A percentile compares a stretch with the other conserved stretches of the same genome.
These are phyloP conservation scores for Cladosporium sp. DNA, from an alignment of 2,329 filamentous ascomycete species.

Conservation along the genomic window DNA sequence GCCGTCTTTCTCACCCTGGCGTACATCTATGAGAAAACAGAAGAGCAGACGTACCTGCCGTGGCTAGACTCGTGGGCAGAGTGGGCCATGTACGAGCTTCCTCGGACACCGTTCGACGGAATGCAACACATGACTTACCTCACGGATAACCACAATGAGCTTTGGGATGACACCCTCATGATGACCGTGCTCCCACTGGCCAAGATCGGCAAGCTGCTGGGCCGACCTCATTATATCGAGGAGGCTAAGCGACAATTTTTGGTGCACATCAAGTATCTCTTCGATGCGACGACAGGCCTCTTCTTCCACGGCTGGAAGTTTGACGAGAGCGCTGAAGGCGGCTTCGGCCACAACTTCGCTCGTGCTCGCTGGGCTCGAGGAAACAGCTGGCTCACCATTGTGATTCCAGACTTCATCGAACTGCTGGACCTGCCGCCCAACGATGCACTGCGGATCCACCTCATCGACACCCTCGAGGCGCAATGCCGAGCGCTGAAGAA, in stretches of 20 bases:
- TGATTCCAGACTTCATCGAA: slow-evolving; percentile 76
- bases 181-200: slow-evolving; percentile 78
- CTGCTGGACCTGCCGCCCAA: slow-evolving; percentile 54
- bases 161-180: slow-evolving; percentile 84
- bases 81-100: slow-evolving; percentile 73
- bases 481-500: slow-evolving; percentile 60
- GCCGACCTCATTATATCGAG: slow-evolving; percentile 64
- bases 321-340: slow-evolving; percentile 49
- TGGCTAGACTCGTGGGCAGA: slow-evolving; percentile 79
- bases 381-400: slow-evolving; percentile 73
- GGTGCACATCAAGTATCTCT: slow-evolving; percentile 71
- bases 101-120: slow-evolving; percentile 62
- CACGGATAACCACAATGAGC: slow-evolving; percentile 63
- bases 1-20: slow-evolving; percentile 69
- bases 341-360: slow-evolving; percentile 51
- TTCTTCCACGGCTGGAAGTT: slow-evolving; percentile 84
- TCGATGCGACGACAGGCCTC: slow-evolving; percentile 63
- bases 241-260: slow-evolving; percentile 75
- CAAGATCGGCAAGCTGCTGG: slow-evolving; percentile 68
- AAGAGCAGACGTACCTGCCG: slow-evolving; percentile 61
- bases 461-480: slow-evolving; percentile 59
- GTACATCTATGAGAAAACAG: slow-evolving; percentile 69
- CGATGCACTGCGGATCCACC: slow-evolving; percentile 56
- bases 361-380: slow-evolving; percentile 52
- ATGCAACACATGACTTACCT: slow-evolving; percentile 74